Base-by-base conservation (phyloP, 345 rosid species). In the Carallia brachiata region DNA sequence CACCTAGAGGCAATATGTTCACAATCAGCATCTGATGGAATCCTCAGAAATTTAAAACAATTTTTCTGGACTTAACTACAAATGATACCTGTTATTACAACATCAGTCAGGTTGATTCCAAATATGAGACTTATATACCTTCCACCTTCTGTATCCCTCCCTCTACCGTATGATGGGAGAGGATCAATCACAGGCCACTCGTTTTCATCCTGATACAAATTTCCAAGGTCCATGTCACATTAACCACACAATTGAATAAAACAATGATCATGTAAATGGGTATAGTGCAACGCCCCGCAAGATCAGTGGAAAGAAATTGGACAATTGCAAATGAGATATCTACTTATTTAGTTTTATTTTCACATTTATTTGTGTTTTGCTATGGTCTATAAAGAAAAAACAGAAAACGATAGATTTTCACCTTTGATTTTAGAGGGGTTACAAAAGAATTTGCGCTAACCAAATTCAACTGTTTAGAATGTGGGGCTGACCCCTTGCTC, bases 91-190 rank as follows among this genome's bases (percentile, higher is more conserved):
- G 87, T 81, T 34, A 78, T 67, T 36, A 81, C 70, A 68, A 81
- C 83, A 63, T 84, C 84, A 9, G 81, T 81, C 67, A 84, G 83
- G 64, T 81, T 81, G 55, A 78, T 81, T 23, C 84, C 84, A 27
- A 78, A 81, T 37, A 84, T 74, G 70, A 84, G 83, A 79, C 87
- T 81, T 75, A 69, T 57, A 57, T 70, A 74, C 61, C 87, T 79
- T 53, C 83, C 83, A 32, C 84, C 87, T 2, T 79, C 74, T 3
- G 84, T 66, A 61, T 81, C 84, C n/a, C 80, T 84, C 55, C 87
- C 87, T 55, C 79, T 76, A 13, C 87, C 87, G 27, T 84, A 81
- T 6, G 87, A 79, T n/a, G 87, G 87, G 77, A 83, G 44, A 10
- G 87, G 81, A 2, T 78, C 73, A 6, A 70, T 66, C 75, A 83